phyloP scores from a whole-genome alignment of 495 filamentous ascomycete species.

The Glutinoglossum americanum region DNA sequence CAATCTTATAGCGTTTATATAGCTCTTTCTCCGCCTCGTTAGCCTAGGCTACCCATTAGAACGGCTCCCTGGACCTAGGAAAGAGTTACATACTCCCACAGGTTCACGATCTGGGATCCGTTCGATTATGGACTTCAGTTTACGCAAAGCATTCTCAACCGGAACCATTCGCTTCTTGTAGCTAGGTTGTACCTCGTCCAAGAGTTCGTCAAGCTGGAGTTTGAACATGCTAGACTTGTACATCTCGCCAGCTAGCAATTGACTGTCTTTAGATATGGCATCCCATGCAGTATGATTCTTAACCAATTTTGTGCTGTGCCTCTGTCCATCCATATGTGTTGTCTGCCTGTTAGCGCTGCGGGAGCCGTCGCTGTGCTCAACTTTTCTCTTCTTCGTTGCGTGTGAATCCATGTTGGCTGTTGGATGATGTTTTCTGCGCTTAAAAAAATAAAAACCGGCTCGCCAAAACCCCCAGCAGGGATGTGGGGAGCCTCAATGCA shows the following conservation, averaged over 20 bases:
- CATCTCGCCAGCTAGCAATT: slow-evolving; percentile 9
- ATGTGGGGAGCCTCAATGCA: not conserved
- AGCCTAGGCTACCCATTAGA: slow-evolving; percentile 23
- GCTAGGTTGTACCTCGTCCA: slow-evolving; percentile 43
- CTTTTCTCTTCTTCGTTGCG: not conserved
- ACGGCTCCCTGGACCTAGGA: slow-evolving; percentile 5
- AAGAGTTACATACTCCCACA: slow-evolving; percentile 22
- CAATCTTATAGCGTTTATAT: slow-evolving; percentile 38
- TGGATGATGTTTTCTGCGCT: not conserved
- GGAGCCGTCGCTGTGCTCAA: not conserved
- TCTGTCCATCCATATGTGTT: not conserved
- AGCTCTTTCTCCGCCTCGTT: slow-evolving; percentile 43
- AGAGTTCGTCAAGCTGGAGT: slow-evolving; percentile 67
- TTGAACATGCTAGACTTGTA: slow-evolving; percentile 63
- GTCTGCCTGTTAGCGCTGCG: not conserved
- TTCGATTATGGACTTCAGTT: slow-evolving; percentile 57
- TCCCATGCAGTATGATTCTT: not conserved
- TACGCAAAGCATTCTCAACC: slow-evolving; percentile 47
- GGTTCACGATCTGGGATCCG: slow-evolving; percentile 30
- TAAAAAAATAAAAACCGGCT: too few species aligned
- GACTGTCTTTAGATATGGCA: not conserved
- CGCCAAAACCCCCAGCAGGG: not conserved
- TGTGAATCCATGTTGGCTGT: not conserved
- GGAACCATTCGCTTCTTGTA: slow-evolving; percentile 41
- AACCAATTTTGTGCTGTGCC: not conserved